Base-by-base conservation (phyloP, 1,139 yeast species). In the Groenewaldozyma sp. region DNA sequence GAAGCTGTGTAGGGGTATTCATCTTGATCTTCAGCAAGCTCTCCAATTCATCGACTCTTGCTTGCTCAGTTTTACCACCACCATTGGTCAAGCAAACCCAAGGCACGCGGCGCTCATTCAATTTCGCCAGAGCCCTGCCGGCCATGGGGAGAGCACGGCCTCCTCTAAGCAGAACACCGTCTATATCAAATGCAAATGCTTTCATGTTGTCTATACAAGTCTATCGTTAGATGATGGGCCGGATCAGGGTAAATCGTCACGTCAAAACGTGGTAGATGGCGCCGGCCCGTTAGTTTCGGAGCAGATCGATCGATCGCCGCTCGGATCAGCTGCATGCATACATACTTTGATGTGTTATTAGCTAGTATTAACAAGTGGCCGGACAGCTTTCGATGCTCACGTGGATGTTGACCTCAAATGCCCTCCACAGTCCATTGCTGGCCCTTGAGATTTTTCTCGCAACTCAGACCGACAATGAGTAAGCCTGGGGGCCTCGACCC, bases 401-500 rank as follows among this genome's bases (percentile, higher is more conserved):
- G n/a, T n/a, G n/a, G n/a, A n/a, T n/a, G n/a, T n/a, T n/a, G n/a
- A n/a, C n/a, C n/a, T n/a, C n/a, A n/a, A n/a, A n/a, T n/a, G 10
- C 27, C 37, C n/a, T 27, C 13, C 7, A 35, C 37, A 9, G 21
- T 24, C 21, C 37, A 35, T n/a, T 17, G 19, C 17, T 17, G 5
- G 6, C 11, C 14, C 5, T 13, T 5, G n/a, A 13, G 20, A 5
- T 29, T 5, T 16, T 13, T 5, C 13, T n/a, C 17, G 17, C 95
- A 87, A 0, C 94, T 82, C 50, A 72, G 67, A 0, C 98, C 97
- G 1, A 87, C 74, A 2, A 91, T 81, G 35, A 91, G 67, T 43
- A 91, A 65, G 0, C 98, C 97, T 0, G 98, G 98, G 1, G 98
- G 98, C 46, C 95, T 69, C 10, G 93, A 81, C 0, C 95, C 97